Percentiles rank a stretch among this genome's conserved stretches.
These are phyloP conservation scores for Brettanomyces sp. DNA, from an alignment of 805 yeast species.

Conservation along the genomic window DNA sequence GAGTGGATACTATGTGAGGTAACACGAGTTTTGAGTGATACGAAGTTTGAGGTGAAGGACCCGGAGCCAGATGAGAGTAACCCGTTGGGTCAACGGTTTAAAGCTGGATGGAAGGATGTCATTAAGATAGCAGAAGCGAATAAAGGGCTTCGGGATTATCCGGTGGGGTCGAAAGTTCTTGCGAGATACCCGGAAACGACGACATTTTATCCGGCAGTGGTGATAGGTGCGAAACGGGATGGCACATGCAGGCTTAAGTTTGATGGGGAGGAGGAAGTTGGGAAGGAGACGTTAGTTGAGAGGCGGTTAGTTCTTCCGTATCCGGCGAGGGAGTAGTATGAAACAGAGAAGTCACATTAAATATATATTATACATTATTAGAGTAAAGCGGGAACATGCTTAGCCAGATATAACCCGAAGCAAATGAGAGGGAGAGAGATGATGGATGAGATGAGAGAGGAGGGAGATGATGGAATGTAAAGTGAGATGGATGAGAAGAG, in stretches of 20 bases:
- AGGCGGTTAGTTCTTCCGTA: slow-evolving; percentile 74
- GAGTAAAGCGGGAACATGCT: too few species aligned
- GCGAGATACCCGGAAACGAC: slow-evolving; percentile 98
- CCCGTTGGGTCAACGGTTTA: slow-evolving; percentile 79
- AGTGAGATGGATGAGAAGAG: too few species aligned
- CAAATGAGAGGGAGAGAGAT: background rate
- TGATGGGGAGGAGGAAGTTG: slow-evolving; percentile 96
- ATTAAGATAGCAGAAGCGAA: slow-evolving; percentile 47
- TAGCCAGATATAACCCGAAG: too few species aligned
- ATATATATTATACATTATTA: too few species aligned
- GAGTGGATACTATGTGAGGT: slow-evolving; percentile 98
- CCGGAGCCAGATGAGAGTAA: slow-evolving; percentile 95
- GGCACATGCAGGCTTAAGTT: slow-evolving; percentile 73
- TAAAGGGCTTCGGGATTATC: slow-evolving; percentile 38
- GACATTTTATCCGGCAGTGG: slow-evolving; percentile 91
- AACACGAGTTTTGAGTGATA: slow-evolving; percentile 39
- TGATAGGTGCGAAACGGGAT: slow-evolving; percentile 65
- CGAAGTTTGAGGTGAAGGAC: slow-evolving; percentile 80
- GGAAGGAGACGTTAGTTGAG: slow-evolving; percentile 89
- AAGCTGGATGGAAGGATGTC: slow-evolving; percentile 73
- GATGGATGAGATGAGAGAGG: too few species aligned
- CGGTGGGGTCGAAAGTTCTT: slow-evolving; percentile 71
- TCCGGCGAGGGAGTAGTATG: slow-evolving; percentile 28
- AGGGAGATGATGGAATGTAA: too few species aligned
- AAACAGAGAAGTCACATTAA: background rate